Evolutionary conservation across 345 rosid species (phyloP), one percentile per base, ranked within the genome.

Genomic region (Rhodamnia argentea): DNA sequence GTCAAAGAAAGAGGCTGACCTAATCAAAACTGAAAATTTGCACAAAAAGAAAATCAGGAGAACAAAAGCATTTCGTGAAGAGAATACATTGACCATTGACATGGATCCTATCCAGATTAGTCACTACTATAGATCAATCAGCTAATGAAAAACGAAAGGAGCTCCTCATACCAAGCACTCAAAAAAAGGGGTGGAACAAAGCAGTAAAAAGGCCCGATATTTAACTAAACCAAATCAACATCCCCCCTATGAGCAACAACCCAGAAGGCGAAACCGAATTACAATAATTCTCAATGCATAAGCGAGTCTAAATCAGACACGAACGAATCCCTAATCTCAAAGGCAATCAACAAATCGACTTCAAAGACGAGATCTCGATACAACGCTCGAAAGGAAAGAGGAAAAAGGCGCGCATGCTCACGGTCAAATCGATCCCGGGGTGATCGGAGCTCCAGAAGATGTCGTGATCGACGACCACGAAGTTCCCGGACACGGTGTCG

Each of bases 361-460:
- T 18, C 76, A 64, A 64, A 32, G 24, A 16, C 78, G 24, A 70
- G 78, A 70, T 70, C 78, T 70, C 7, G 2, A 16, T 10, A 47
- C 78, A 32, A 32, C 44, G 24, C 47, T 70, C 78, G 10, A 52
- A 29, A 29, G 6, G 23, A 3, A 40, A 24, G 27, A 83, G 52
- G 40, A 7, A 7, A 9, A 14, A 7, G 57, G 12, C 55, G 32
- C n/a, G 54, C 24, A 52, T 27, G 26, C 22, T 52, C 58, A 97
- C 99, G 27, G 88, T 92, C 86, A 97, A 93, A 93, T 97, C 99
- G 88, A 96, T 93, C 86, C 99, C 99, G 56, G 98, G 98, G 89
- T 97, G 99, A 92, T 97, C 99, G 29, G 98, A 92, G 89, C 93
- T 88, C 99, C 99, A 97, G 95, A 96, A 97, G 90, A 97, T 96